Evolutionary conservation across 805 yeast species (phyloP), one percentile per base, ranked within the genome.

Genomic region (Ogataea nakhonphanomensis): DNA sequence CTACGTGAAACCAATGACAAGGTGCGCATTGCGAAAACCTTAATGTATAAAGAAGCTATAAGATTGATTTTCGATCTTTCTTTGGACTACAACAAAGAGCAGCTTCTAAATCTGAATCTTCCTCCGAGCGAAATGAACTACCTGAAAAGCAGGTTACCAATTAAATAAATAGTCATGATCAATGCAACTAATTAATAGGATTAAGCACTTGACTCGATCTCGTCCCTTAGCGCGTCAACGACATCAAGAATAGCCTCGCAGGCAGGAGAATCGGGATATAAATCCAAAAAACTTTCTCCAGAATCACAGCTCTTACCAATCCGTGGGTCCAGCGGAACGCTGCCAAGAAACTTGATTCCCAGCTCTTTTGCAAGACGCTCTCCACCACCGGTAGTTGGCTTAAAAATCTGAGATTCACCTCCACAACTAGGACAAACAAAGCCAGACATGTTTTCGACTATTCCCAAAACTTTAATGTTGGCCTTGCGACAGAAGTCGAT

Each of bases 341-440:
- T 74, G 1, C 99, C 99, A 41, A 93, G 67, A 54, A 84, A 93
- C 14, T 84, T 83, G 11, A 93, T 73, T 10, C 69, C 73, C 59
- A 86, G 60, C 45, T 93, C 99, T 50, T 81, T 66, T 41, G 97
- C 93, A 31, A 93, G 66, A 23, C 79, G 78, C 53, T 77, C 73
- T 7, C 98, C 99, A 14, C 99, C 99, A 11, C 99, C 99, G 0
- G 99, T 93, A 1, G 99, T 93, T 11, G 99, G 87, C 46, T 83
- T 81, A 65, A 93, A 93, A 4, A 93, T 90, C 55, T 81, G 79
- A 0, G 95, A 85, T 63, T 90, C 86, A 7, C 93, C 93, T 47
- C 85, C 78, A 64, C 99, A 93, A 55, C 72, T 79, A 4, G 99
- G 99, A 61, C 99, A 93, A 11, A 93, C 98, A 66, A 93, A 93